phyloP scores from a whole-genome alignment of 192 early-diverging fungal genomes.

The Umbelopsis ramanniana region DNA sequence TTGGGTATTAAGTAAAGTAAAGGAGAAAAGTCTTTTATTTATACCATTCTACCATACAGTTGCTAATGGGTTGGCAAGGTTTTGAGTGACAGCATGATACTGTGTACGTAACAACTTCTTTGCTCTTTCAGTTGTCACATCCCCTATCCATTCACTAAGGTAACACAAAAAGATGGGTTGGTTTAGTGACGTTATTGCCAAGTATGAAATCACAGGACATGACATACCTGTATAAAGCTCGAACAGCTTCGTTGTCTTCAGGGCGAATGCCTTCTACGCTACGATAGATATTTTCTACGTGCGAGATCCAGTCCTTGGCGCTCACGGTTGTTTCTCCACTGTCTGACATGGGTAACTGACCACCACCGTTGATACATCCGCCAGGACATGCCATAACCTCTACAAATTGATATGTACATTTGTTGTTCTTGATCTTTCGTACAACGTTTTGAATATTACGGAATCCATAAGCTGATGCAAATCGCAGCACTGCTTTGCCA shows the following conservation, averaged over 20 bases:
- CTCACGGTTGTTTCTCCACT: constrained; percentile 36
- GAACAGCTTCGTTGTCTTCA: constrained; percentile 68
- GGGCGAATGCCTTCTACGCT: constrained; percentile 56
- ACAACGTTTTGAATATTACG: constrained; percentile 97
- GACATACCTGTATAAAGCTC: constrained; percentile 63
- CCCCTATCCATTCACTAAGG: constrained; percentile 80
- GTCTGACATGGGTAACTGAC: constrained; percentile 75
- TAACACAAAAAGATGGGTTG: constrained; percentile 13
- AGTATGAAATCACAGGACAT: background rate
- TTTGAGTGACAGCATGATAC: constrained; percentile 83
- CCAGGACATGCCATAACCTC: constrained; percentile 98
- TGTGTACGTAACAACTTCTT: constrained; percentile 75
- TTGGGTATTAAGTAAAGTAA: background rate
- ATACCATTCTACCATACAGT: constrained; percentile 72
- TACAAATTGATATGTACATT: constrained; percentile 84
- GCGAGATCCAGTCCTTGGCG: constrained; percentile 76
- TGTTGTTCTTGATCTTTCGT: constrained; percentile 87
- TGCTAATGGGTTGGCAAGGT: constrained; percentile 72
- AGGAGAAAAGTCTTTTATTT: constrained; percentile 7
- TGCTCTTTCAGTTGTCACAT: constrained; percentile 64
- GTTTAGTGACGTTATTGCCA: background rate
- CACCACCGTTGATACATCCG: constrained; percentile 98
- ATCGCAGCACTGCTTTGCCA: constrained; percentile 65
- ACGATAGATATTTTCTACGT: constrained; percentile 71
- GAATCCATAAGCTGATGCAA: constrained; percentile 94